These are phyloP conservation scores for Puccinia polysora DNA, from an alignment of 1,284 basidiomycete genomes.

Conservation along the genomic window DNA sequence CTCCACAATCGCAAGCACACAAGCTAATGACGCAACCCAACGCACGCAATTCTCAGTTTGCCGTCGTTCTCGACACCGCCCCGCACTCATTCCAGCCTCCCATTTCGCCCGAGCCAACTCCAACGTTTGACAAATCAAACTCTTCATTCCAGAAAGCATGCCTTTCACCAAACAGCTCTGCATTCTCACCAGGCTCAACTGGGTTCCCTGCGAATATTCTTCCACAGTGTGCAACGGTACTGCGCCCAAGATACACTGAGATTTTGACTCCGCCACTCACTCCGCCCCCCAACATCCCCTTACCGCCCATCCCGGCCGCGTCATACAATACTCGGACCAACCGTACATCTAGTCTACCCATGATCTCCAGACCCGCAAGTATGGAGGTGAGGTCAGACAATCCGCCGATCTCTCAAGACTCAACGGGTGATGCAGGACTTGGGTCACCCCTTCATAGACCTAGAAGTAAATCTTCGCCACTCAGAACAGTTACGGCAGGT, in stretches of 20 bases:
- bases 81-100: background rate
- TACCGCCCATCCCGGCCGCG: conserved; percentile 25
- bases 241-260: conserved; percentile 3
- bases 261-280: conserved; percentile 20
- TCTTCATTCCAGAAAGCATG: background rate
- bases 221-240: background rate
- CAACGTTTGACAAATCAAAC: conserved; percentile 8
- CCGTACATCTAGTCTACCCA: background rate
- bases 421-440: too few relatives aligned
- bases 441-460: too few relatives aligned
- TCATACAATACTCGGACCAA: background rate
- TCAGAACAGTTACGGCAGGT: conserved; percentile 6
- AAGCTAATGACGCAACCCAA: background rate
- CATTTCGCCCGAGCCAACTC: conserved; percentile 16
- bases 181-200: background rate
- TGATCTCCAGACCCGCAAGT: background rate
- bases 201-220: background rate
- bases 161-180: conserved; percentile 1
- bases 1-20: background rate
- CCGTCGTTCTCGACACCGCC: conserved; percentile 11
- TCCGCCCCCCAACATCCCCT: conserved; percentile 19
- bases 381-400: background rate
- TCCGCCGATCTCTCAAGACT: too few relatives aligned
- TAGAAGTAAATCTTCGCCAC: conserved; percentile 27
- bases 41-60: conserved; percentile 18